Conservation (phyloP, 352 stramenopile species). For the Saprolegnia parasitica region DNA sequence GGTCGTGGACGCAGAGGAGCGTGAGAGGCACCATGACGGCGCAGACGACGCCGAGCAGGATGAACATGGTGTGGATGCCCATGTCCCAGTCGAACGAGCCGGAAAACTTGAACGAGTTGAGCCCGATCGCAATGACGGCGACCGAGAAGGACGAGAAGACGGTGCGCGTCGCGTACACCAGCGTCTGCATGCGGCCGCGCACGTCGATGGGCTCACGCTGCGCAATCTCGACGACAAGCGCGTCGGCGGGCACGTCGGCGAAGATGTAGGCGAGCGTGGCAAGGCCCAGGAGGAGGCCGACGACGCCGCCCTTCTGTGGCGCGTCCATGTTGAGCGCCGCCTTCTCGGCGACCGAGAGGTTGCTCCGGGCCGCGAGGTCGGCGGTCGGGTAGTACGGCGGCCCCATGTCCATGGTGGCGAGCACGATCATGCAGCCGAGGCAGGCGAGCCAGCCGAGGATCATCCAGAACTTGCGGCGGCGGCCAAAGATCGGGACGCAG, state of each 20-base stretch:
- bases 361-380: slow-evolving; percentile 41
- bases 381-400: slow-evolving; percentile 40
- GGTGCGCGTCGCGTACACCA: slow-evolving; percentile 56
- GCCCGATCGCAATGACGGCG: slow-evolving; percentile 38
- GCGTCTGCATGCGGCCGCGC: slow-evolving; percentile 53
- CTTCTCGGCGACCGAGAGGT: slow-evolving; percentile 2
- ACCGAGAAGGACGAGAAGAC: slow-evolving; percentile 37
- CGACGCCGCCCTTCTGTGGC: slow-evolving; percentile 36
- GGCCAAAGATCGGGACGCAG: slow-evolving; percentile 80
- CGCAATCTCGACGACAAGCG: slow-evolving; percentile 64
- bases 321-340: slow-evolving; percentile 37
- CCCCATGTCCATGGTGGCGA: slow-evolving; percentile 38
- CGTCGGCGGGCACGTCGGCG: slow-evolving; percentile 59
- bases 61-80: slow-evolving; percentile 17
- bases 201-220: slow-evolving; percentile 65
- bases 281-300: slow-evolving; percentile 46
- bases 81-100: slow-evolving; percentile 40
- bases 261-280: slow-evolving; percentile 64
- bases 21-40: slow-evolving; percentile 19
- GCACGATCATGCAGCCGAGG: slow-evolving; percentile 36
- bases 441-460: slow-evolving; percentile 57
- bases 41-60: slow-evolving; percentile 35
- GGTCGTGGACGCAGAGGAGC: neutral
- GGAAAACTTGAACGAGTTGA: slow-evolving; percentile 51
- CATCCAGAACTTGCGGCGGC: slow-evolving; percentile 79